Evolutionary conservation across 2,329 filamentous ascomycete genomes (phyloP).

Genomic region (Trichoderma sp.): DNA sequence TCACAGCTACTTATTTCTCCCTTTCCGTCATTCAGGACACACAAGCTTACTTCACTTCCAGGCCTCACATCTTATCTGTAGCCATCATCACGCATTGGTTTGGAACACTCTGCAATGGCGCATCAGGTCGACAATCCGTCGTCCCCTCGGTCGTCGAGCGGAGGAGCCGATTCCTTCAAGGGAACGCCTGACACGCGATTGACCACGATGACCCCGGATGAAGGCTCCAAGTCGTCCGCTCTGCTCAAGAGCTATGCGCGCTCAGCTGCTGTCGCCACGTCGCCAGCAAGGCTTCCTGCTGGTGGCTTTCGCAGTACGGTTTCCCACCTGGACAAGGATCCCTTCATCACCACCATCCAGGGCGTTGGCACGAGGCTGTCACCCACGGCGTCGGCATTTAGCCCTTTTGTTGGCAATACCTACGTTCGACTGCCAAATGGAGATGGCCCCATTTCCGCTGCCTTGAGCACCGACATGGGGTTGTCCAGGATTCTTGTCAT

Average conservation of each 20-base stretch:
- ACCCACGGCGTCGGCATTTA: slow-evolving; percentile 61
- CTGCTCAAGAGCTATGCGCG: slow-evolving; percentile 34
- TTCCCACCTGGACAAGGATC: slow-evolving; percentile 45
- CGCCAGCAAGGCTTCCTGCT: slow-evolving; percentile 27
- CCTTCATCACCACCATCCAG: slow-evolving; percentile 47
- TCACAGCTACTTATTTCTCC: background rate
- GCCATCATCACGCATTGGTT: background rate
- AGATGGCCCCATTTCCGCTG: slow-evolving; percentile 31
- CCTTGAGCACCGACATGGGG: slow-evolving; percentile 45
- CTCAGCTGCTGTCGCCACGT: slow-evolving; percentile 31
- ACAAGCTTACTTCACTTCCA: slow-evolving; percentile 4
- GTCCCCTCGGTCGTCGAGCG: slow-evolving; percentile 52
- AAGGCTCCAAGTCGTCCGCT: slow-evolving; percentile 44
- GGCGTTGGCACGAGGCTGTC: slow-evolving; percentile 50
- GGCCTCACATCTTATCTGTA: background rate
- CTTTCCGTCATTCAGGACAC: background rate
- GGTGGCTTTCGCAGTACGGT: slow-evolving; percentile 27
- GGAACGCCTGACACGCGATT: slow-evolving; percentile 64
- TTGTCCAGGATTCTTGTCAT: slow-evolving; percentile 47
- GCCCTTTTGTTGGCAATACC: slow-evolving; percentile 38
- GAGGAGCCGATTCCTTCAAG: slow-evolving; percentile 54
- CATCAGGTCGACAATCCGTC: slow-evolving; percentile 43
- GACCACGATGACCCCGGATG: slow-evolving; percentile 62
- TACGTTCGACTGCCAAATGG: slow-evolving; percentile 24
- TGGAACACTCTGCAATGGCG: slow-evolving; percentile 32